These are phyloP conservation scores for Aspergillus sp. DNA, from an alignment of 2,329 filamentous ascomycete genomes.

Conservation along the genomic window DNA sequence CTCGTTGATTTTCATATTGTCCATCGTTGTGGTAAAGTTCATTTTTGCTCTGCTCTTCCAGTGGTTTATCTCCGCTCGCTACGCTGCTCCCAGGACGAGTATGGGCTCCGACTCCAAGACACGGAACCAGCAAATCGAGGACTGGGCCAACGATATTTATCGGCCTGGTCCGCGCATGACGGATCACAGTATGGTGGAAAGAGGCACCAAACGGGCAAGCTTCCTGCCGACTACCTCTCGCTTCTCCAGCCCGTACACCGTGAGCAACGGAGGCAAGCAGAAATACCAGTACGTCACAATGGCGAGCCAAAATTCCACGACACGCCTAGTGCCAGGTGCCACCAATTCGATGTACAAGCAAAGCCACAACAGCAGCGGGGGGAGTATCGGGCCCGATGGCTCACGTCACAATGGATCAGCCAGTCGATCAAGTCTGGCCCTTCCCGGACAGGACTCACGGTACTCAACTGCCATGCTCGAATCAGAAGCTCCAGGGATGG, in stretches of 20 bases:
- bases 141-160: constrained; percentile 98
- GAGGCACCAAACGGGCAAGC: constrained; percentile 76
- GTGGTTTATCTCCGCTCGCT: constrained; percentile 90
- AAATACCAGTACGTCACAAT: constrained; percentile 79
- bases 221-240: constrained; percentile 93
- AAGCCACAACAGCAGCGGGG: constrained; percentile 57
- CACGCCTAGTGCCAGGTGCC: constrained; percentile 64
- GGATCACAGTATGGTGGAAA: constrained; percentile 71
- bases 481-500: constrained; percentile 74
- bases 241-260: constrained; percentile 86
- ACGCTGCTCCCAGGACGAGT: constrained; percentile 81
- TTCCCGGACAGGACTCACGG: constrained; percentile 52
- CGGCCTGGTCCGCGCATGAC: constrained; percentile 80
- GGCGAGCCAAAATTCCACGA: constrained; percentile 81
- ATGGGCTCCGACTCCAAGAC: constrained; percentile 79
- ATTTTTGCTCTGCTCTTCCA: constrained; percentile 87
- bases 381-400: constrained; percentile 53
- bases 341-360: constrained; percentile 67
- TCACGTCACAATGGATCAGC: constrained; percentile 43
- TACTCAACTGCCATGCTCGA: constrained; percentile 59
- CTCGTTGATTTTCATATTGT: constrained; percentile 85
- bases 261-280: constrained; percentile 62
- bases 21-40: constrained; percentile 85
- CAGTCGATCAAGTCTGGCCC: constrained; percentile 58
- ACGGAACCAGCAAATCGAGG: constrained; percentile 90